Conservation (phyloP, 805 yeast genomes). For the Starmera pachycereana region DNA sequence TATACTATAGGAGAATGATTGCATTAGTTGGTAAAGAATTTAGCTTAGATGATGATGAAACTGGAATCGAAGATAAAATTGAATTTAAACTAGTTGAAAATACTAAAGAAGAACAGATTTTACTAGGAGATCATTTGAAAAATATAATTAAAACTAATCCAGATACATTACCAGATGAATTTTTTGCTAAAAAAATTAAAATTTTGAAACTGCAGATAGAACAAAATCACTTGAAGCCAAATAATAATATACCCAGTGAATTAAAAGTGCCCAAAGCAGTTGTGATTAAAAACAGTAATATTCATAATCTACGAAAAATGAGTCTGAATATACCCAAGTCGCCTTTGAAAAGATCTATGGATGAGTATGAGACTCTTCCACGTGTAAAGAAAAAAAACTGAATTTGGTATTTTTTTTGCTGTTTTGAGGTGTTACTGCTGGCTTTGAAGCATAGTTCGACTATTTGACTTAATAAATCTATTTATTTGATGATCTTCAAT, state of each 20-base stretch:
- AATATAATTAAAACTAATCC: slow-evolving; percentile 14
- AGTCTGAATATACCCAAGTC: slow-evolving; percentile 2
- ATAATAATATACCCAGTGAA: not conserved
- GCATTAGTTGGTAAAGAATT: slow-evolving; percentile 32
- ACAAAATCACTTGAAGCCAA: no score
- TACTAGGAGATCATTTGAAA: not conserved
- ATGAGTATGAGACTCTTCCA: not conserved
- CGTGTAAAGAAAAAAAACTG: not conserved
- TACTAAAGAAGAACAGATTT: not conserved
- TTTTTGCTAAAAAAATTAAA: slow-evolving; percentile 4
- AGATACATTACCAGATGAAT: slow-evolving; percentile 19
- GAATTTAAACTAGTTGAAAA: slow-evolving; percentile 4
- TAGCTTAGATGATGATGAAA: slow-evolving; percentile 5
- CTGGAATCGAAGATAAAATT: slow-evolving; percentile 1
- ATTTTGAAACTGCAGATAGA: not conserved
- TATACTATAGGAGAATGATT: slow-evolving; percentile 40
- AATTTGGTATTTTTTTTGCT: no score
- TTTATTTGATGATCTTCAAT: no score
- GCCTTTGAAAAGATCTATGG: slow-evolving; percentile 11
- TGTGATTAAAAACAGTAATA: not conserved
- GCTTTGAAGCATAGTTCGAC: no score
- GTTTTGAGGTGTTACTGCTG: no score
- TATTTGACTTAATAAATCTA: no score
- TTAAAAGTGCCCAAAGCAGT: not conserved
- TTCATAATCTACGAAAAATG: not conserved